Conservation (phyloP, 1,284 basidiomycete species). For the Fomitopsis betulina region DNA sequence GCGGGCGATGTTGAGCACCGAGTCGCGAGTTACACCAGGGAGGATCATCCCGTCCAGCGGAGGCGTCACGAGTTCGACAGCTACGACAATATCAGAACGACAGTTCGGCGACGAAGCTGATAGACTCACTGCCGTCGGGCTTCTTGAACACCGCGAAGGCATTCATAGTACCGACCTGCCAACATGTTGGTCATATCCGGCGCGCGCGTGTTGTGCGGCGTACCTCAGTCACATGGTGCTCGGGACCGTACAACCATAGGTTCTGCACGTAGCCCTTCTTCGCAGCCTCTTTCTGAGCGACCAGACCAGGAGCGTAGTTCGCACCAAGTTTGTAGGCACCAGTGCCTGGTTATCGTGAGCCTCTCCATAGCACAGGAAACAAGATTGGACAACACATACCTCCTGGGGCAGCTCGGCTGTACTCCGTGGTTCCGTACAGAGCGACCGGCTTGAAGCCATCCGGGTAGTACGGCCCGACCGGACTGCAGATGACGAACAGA, state of each 20-base stretch:
- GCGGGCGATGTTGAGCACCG: constrained; percentile 79
- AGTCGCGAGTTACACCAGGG: constrained; percentile 94
- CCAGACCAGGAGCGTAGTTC: constrained; percentile 89
- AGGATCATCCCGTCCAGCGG: constrained; percentile 95
- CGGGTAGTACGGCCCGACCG: constrained; percentile 94
- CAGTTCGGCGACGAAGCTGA: background rate
- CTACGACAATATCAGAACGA: constrained; percentile 27
- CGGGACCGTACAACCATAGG: constrained; percentile 88
- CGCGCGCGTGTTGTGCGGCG: background rate
- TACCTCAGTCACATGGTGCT: constrained; percentile 82
- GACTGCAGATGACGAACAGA: constrained; percentile 92
- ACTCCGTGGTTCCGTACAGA: constrained; percentile 88
- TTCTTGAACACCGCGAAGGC: constrained; percentile 84
- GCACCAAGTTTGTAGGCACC: constrained; percentile 90
- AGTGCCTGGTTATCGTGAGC: constrained; percentile 43
- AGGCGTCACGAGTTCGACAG: constrained; percentile 82
- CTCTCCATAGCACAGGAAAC: background rate
- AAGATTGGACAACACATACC: constrained; percentile 39
- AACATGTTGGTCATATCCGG: background rate
- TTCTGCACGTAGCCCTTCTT: constrained; percentile 89
- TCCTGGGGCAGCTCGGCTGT: constrained; percentile 86
- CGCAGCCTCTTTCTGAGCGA: constrained; percentile 86
- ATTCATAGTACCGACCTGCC: constrained; percentile 91
- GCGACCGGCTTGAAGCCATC: constrained; percentile 95
- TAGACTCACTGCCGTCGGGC: constrained; percentile 60